Conservation (phyloP, 495 filamentous ascomycete genomes). For the Aspergillus bertholletiae region DNA sequence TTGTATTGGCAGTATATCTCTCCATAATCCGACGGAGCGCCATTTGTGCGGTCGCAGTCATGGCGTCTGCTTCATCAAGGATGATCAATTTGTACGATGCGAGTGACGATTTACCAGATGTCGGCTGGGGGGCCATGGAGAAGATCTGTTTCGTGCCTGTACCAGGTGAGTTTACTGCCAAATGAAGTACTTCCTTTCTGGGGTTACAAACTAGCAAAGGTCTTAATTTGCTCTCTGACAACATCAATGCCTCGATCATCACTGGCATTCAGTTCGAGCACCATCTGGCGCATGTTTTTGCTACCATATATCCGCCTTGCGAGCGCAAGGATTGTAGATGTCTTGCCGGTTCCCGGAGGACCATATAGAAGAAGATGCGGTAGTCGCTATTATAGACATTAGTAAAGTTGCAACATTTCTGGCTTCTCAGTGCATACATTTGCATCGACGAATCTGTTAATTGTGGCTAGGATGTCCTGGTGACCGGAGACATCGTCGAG, state of each 20-base stretch:
- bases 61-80: constrained; percentile 96
- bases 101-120: constrained; percentile 48
- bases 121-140: constrained; percentile 45
- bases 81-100: constrained; percentile 93
- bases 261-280: constrained; percentile 93
- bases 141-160: constrained; percentile 65
- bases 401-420: background rate
- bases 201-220: constrained; percentile 70
- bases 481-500: constrained; percentile 95
- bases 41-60: constrained; percentile 97
- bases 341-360: constrained; percentile 95
- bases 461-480: constrained; percentile 92
- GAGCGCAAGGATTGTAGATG: constrained; percentile 88
- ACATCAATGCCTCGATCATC: constrained; percentile 98
- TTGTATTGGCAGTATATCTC: constrained; percentile 95
- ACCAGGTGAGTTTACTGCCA: constrained; percentile 51
- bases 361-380: constrained; percentile 98
- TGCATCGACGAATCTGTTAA: constrained; percentile 92
- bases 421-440: constrained; percentile 52
- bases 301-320: constrained; percentile 88
- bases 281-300: constrained; percentile 96
- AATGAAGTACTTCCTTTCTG: background rate
- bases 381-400: constrained; percentile 52
- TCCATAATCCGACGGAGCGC: constrained; percentile 97
- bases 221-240: constrained; percentile 98